Evolutionary conservation across 768 basidiomycete species (phyloP).

Genomic region (Epithele typhae): DNA sequence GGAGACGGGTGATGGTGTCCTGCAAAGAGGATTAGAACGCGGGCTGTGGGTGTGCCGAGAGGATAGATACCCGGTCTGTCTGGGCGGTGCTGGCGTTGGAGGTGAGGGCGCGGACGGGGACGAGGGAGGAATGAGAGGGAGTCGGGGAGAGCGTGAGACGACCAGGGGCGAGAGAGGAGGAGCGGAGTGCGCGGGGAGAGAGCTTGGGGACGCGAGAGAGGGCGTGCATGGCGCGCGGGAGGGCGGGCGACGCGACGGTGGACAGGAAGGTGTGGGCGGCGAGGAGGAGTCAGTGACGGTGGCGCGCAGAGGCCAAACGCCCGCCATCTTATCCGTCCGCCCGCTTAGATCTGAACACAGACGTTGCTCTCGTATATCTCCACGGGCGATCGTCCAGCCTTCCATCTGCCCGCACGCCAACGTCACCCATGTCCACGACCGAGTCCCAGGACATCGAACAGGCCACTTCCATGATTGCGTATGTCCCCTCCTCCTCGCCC

Average conservation of each 20-base stretch:
- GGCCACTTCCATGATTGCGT: slow-evolving; percentile 40
- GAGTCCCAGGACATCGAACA: slow-evolving; percentile 46
- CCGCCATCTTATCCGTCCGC: background rate
- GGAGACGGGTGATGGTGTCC: slow-evolving; percentile 96
- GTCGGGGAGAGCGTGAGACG: background rate
- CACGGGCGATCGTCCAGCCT: background rate
- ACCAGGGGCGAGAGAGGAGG: slow-evolving; percentile 31
- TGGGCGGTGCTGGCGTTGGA: slow-evolving; percentile 55
- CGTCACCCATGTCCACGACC: background rate
- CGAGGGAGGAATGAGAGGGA: background rate
- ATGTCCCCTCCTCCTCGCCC: slow-evolving; percentile 7
- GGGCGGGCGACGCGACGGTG: background rate
- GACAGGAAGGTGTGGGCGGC: background rate
- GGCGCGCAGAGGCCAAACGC: slow-evolving; percentile 3
- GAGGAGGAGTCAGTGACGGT: too few species aligned
- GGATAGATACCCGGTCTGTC: slow-evolving; percentile 60
- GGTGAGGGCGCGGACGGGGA: slow-evolving; percentile 22
- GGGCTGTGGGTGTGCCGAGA: background rate
- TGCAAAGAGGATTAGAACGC: slow-evolving; percentile 27
- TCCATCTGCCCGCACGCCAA: background rate
- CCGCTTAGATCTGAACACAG: slow-evolving; percentile 2
- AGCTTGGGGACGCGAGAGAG: slow-evolving; percentile 17
- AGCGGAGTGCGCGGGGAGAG: slow-evolving; percentile 31
- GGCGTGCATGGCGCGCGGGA: slow-evolving; percentile 27
- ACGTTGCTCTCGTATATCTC: background rate